phyloP scores from a whole-genome alignment of 2,329 filamentous ascomycete genomes.

The Fusarium poae region DNA sequence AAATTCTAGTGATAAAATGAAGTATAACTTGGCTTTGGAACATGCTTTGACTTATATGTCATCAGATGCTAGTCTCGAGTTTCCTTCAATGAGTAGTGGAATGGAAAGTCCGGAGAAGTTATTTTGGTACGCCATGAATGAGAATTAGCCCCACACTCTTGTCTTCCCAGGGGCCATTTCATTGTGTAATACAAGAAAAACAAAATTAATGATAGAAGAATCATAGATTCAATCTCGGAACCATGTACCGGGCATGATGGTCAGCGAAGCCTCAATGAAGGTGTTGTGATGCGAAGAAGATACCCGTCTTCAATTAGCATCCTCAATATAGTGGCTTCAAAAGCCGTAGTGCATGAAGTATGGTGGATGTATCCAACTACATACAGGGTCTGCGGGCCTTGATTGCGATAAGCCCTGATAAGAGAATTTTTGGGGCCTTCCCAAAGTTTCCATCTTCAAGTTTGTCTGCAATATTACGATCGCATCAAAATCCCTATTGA shows the following conservation, averaged over 20 bases:
- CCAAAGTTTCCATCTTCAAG: constrained; percentile 11
- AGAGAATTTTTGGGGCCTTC: constrained; percentile 46
- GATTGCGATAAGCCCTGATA: constrained; percentile 41
- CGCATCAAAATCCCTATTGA: not conserved
- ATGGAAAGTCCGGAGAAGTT: not conserved
- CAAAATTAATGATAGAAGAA: no score
- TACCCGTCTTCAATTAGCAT: not conserved
- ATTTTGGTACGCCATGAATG: constrained; percentile 12
- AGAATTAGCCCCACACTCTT: constrained; percentile 14
- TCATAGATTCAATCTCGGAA: no score
- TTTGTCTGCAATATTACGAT: constrained; percentile 8
- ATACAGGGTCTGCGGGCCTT: not conserved
- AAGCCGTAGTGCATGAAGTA: not conserved
- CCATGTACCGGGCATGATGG: not conserved
- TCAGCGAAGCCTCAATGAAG: not conserved
- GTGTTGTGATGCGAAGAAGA: not conserved
- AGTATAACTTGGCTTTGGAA: not conserved
- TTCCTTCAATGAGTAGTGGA: not conserved
- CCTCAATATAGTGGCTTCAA: not conserved
- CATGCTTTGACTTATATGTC: not conserved
- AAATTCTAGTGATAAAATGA: no score
- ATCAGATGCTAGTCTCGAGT: not conserved
- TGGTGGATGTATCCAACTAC: not conserved
- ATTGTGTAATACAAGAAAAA: no score
- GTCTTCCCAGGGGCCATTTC: not conserved